Base-by-base conservation (phyloP, 768 basidiomycete genomes). In the Trametes coccinea region DNA sequence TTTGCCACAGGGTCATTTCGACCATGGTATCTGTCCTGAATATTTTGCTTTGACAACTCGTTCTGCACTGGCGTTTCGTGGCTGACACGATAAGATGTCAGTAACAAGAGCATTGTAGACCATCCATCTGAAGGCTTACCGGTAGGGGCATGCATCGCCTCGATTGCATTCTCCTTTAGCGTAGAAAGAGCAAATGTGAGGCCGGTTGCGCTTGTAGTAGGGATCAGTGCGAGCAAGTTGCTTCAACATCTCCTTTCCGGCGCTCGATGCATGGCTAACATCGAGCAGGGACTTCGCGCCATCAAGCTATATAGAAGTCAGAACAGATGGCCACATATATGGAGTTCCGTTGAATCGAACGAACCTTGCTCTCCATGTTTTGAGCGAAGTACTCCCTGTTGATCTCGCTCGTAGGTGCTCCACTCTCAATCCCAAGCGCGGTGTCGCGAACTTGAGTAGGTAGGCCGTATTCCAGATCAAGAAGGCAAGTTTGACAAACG, bases 391-490 rank as follows among this genome's bases (percentile, higher is more conserved):
- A 96, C 78, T 96, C 92, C 70, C 96, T 83, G 74, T 99, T 99
- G 76, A 99, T 92, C 67, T 98, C 95, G 71, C 95, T 96, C 53
- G 90, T 95, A 5, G 97, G 97, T 0, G 97, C 96, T 62, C 91
- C 90, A 69, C 86, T 90, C 72, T 90, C 80, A 27, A 90, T 67
- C 1, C 89, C 93, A 52, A 99, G 77, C 8, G 97, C 97, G 2
- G 95, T 97, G 73, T 99, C 97, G 54, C 97, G 83, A 9, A 98
- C 95, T 81, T 99, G 97, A 0, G 95, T 95, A 5, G 97, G 97
- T 22, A 99, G 78, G 30, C 93, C 92, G 67, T 95, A 99, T 73
- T 98, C 95, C 60, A 99, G 84, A 75, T 99, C 97, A 45, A 99
- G 80, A 31, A 99, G 80, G 74, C 97, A 99, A 2, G 95, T 98